A percentile compares a stretch with the other conserved stretches of the same genome.
phyloP scores from a whole-genome alignment of 805 yeast species.

The Lachancea dasiensis region DNA sequence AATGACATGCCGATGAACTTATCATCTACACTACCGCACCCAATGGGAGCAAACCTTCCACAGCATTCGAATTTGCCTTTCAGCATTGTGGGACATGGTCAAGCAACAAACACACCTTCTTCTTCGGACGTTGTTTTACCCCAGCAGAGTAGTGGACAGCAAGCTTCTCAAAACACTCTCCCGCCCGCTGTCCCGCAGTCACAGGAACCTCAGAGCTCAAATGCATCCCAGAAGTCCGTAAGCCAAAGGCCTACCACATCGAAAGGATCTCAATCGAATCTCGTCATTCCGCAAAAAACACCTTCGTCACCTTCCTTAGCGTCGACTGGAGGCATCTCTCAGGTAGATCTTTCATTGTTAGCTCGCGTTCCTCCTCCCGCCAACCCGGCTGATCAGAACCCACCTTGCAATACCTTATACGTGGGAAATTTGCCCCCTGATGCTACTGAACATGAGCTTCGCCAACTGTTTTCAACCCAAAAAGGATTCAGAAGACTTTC shows the following conservation, averaged over 20 bases:
- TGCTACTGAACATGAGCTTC: constrained; percentile 87
- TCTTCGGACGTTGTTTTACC: constrained; percentile 23
- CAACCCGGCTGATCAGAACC: constrained; percentile 98
- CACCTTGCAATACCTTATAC: constrained; percentile 95
- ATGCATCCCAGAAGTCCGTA: constrained; percentile 18
- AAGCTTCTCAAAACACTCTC: constrained; percentile 16
- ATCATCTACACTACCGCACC: constrained; percentile 12
- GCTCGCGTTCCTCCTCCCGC: constrained; percentile 89
- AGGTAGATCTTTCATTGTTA: constrained; percentile 60
- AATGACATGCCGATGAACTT: constrained; percentile 20
- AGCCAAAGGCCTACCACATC: constrained; percentile 16
- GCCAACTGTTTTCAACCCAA: constrained; percentile 80
- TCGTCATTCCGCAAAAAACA: constrained; percentile 17
- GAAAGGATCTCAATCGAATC: constrained; percentile 15
- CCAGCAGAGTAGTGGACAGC: constrained; percentile 26
- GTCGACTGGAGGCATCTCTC: constrained; percentile 29
- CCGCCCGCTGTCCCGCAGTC: constrained; percentile 12
- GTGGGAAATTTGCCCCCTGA: constrained; percentile 98
- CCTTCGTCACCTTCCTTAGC: constrained; percentile 29
- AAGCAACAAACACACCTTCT: constrained; percentile 6
- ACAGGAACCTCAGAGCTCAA: constrained; percentile 16
- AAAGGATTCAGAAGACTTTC: constrained; percentile 89
- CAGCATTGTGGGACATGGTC: constrained; percentile 20
- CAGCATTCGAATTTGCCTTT: constrained; percentile 35
- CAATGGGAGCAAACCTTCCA: constrained; percentile 13